Conservation (phyloP, 2,329 filamentous ascomycete species). For the Alternaria triticimaculans region DNA sequence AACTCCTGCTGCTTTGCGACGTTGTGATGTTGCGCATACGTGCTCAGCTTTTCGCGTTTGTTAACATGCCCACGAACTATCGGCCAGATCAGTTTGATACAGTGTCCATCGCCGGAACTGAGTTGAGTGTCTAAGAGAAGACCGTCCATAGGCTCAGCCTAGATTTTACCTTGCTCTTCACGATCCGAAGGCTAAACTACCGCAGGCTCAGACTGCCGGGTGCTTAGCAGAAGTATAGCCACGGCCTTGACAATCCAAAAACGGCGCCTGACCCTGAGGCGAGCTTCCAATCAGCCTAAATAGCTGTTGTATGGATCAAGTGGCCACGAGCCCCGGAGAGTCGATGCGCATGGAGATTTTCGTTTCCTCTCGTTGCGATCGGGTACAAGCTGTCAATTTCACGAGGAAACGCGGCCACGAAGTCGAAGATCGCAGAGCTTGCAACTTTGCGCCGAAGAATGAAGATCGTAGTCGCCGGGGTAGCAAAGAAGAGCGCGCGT, state of each 20-base stretch:
- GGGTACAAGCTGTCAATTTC: not conserved
- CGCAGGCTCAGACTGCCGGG: not conserved
- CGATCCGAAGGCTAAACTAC: not conserved
- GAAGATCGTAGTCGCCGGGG: not conserved
- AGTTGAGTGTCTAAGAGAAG: not conserved
- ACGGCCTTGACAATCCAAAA: not conserved
- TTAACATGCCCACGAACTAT: not conserved
- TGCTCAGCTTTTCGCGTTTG: not conserved
- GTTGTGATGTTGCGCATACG: not conserved
- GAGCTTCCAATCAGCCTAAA: not conserved
- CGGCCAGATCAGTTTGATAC: not conserved
- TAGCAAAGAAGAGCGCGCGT: not conserved
- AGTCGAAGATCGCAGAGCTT: not conserved
- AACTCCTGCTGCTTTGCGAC: not conserved
- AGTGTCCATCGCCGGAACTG: not conserved
- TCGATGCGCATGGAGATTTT: not conserved
- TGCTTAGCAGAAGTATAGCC: not conserved
- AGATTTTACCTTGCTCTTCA: not conserved
- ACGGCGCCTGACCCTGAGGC: not conserved
- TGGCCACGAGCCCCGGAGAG: not conserved
- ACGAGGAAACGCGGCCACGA: not conserved
- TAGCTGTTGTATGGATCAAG: not conserved
- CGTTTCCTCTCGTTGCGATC: not conserved
- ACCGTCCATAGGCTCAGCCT: too few relatives aligned
- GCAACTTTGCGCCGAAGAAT: not conserved